Evolutionary conservation across 768 basidiomycete species (phyloP).

Genomic region (Boletus reticuloceps): DNA sequence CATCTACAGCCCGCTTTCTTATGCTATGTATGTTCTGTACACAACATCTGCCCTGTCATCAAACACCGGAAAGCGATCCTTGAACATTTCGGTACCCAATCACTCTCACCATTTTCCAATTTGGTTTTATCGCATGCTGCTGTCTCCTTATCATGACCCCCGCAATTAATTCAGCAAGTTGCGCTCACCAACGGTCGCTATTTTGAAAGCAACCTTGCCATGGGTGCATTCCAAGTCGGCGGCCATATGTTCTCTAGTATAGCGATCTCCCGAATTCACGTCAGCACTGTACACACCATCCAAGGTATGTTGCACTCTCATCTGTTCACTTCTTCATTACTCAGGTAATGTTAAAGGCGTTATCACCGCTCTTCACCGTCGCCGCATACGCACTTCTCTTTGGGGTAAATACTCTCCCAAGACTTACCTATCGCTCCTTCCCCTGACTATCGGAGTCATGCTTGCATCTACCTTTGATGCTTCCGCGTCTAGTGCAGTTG

Average conservation of each 20-base stretch:
- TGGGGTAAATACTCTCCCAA: conserved; percentile 84
- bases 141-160: conserved; percentile 86
- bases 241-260: conserved; percentile 98
- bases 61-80: conserved; percentile 95
- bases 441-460: conserved; percentile 96
- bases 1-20: conserved; percentile 55
- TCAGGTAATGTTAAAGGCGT: conserved; percentile 53
- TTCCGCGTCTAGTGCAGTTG: conserved; percentile 79
- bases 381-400: conserved; percentile 93
- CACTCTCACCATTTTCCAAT: conserved; percentile 97
- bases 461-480: conserved; percentile 93
- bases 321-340: neutral
- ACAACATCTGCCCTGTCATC: conserved; percentile 88
- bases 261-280: conserved; percentile 94
- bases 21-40: conserved; percentile 89
- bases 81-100: conserved; percentile 92
- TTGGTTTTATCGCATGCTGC: conserved; percentile 88
- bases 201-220: conserved; percentile 83
- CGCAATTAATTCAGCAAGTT: conserved; percentile 58
- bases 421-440: conserved; percentile 93
- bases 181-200: conserved; percentile 66
- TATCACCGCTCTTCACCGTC: conserved; percentile 97
- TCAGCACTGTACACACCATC: conserved; percentile 99
- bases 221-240: conserved; percentile 97
- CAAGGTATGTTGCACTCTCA: conserved; percentile 59